These are phyloP conservation scores for Dipteronia sinensis DNA, from an alignment of 345 rosid species.

Conservation along the genomic window DNA sequence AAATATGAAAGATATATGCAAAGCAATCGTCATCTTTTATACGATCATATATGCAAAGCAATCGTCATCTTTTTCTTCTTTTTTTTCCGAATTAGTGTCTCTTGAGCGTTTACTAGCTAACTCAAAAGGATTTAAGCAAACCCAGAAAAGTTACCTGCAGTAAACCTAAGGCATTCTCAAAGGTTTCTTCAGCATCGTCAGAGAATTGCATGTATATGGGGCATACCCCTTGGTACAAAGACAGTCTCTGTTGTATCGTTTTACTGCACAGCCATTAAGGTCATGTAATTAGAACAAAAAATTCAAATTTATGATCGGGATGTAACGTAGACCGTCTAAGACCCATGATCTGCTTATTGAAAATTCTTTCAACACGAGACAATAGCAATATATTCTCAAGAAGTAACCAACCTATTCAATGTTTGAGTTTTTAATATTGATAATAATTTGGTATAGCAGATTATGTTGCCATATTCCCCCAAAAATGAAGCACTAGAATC, in stretches of 20 bases:
- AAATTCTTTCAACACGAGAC: background rate
- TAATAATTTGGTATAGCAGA: background rate
- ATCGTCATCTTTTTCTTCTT: background rate
- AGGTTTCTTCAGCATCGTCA: conserved; percentile 95
- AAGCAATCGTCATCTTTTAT: too few species aligned
- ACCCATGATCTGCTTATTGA: too few species aligned
- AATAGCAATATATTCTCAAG: background rate
- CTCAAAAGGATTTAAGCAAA: background rate
- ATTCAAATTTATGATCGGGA: background rate
- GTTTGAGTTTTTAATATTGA: background rate
- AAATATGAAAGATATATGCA: background rate
- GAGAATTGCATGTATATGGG: conserved; percentile 88
- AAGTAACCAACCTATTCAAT: background rate
- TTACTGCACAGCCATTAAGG: conserved; percentile 54
- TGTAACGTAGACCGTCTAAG: background rate
- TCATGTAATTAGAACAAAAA: background rate
- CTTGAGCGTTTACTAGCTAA: background rate
- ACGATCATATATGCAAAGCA: background rate
- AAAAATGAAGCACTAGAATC: background rate
- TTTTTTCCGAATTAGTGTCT: too few species aligned
- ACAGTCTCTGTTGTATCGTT: conserved; percentile 83
- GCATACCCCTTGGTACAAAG: conserved; percentile 94
- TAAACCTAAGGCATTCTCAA: conserved; percentile 67
- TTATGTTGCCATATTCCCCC: background rate
- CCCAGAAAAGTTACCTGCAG: conserved; percentile 53